phyloP scores from a whole-genome alignment of 192 early-diverging fungal species.

The Backusella westeae region DNA sequence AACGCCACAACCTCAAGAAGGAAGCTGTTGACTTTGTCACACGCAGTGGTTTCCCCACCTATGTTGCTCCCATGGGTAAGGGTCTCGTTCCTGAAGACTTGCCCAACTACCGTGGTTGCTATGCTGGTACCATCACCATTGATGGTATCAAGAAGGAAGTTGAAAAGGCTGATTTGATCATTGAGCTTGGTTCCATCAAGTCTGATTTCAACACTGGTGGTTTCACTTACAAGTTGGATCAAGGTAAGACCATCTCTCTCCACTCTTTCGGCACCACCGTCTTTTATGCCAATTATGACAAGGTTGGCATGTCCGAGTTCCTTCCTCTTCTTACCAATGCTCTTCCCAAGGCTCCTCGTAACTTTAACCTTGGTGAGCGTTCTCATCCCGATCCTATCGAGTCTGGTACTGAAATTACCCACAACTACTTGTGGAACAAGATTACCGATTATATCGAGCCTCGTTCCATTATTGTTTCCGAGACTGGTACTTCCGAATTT shows the following conservation, averaged over 20 bases:
- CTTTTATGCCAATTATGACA: slow-evolving; percentile 38
- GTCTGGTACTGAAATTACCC: slow-evolving; percentile 29
- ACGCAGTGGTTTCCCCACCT: slow-evolving; percentile 38
- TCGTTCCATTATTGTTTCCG: slow-evolving; percentile 36
- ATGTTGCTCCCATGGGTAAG: slow-evolving; percentile 48
- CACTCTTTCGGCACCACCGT: slow-evolving; percentile 40
- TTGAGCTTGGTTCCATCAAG: slow-evolving; percentile 43
- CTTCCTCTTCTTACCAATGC: slow-evolving; percentile 20
- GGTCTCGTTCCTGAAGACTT: slow-evolving; percentile 34
- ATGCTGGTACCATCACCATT: slow-evolving; percentile 39
- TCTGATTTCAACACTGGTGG: slow-evolving; percentile 54
- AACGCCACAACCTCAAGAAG: slow-evolving; percentile 23
- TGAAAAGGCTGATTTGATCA: slow-evolving; percentile 36
- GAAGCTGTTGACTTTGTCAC: slow-evolving; percentile 28
- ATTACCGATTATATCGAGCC: slow-evolving; percentile 31
- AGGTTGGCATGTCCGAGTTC: slow-evolving; percentile 40
- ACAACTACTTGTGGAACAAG: slow-evolving; percentile 43
- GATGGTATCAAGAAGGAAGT: slow-evolving; percentile 35
- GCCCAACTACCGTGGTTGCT: slow-evolving; percentile 39
- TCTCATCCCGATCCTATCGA: neutral
- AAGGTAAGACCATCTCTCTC: slow-evolving; percentile 35
- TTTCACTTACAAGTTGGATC: slow-evolving; percentile 41
- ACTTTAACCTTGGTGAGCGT: neutral
- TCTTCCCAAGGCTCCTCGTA: neutral
- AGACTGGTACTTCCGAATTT: slow-evolving; percentile 49